Conservation (phyloP, 1,284 basidiomycete species). For the Megacollybia platyphylla region DNA sequence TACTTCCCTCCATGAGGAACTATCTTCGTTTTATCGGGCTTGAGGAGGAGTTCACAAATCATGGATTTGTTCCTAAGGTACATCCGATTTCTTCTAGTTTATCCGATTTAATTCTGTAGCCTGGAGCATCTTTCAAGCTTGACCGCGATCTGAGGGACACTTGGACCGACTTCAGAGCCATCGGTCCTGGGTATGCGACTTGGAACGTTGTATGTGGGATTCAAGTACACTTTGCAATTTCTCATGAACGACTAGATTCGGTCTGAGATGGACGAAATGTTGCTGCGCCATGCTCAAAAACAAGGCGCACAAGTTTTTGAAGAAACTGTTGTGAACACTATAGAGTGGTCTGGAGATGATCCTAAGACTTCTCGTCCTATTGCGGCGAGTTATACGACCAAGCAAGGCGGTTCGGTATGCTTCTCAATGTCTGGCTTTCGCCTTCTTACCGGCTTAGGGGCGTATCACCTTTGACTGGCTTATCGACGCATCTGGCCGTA, state of each 20-base stretch:
- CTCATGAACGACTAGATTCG: constrained; percentile 19
- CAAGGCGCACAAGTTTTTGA: constrained; percentile 28
- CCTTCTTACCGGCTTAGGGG: constrained; percentile 12
- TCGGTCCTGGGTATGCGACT: constrained; percentile 8
- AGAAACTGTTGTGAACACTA: constrained; percentile 10
- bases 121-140: constrained; percentile 15
- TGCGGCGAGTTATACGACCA: constrained; percentile 12
- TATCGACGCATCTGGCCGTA: constrained; percentile 59
- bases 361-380: constrained; percentile 11
- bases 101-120: constrained; percentile 9
- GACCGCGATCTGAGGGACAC: constrained; percentile 9
- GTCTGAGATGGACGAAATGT: constrained; percentile 30
- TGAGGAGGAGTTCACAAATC: constrained; percentile 34
- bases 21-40: constrained; percentile 49
- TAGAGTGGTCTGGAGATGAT: constrained; percentile 12
- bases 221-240: not conserved
- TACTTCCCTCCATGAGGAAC: constrained; percentile 49
- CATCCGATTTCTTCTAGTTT: constrained; percentile 1
- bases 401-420: constrained; percentile 11
- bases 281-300: constrained; percentile 27
- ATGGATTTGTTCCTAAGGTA: constrained; percentile 49
- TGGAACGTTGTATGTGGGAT: constrained; percentile 8
- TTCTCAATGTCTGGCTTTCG: not conserved
- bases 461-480: constrained; percentile 51
- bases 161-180: constrained; percentile 1